A percentile compares a stretch with the other conserved stretches of the same genome.
Conservation (phyloP, 208 protist species). For the Trypanosomatidae sp. region DNA sequence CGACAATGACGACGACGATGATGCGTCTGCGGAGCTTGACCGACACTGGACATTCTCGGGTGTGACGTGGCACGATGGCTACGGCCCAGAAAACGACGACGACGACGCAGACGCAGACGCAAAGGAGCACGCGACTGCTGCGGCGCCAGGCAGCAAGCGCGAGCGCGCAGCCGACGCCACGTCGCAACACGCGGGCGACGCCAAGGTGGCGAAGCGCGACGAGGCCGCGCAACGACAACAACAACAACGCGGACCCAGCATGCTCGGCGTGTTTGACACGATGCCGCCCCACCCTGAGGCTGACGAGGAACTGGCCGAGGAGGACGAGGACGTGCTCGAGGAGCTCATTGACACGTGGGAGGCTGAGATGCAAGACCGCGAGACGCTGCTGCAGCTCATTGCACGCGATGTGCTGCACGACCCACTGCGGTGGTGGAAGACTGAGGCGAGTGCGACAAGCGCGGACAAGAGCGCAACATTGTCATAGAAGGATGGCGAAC, state of each 20-base stretch:
- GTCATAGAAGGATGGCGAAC: too few relatives aligned
- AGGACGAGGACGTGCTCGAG: constrained; percentile 23
- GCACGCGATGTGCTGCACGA: background rate
- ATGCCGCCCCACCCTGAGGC: constrained; percentile 59
- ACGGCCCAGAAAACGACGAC: constrained; percentile 28
- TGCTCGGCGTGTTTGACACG: constrained; percentile 61
- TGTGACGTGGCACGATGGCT: constrained; percentile 55
- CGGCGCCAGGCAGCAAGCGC: constrained; percentile 12
- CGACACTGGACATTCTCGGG: constrained; percentile 47
- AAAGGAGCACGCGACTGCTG: background rate
- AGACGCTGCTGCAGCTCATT: constrained; percentile 22
- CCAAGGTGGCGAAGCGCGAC: too few relatives aligned
- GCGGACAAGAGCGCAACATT: background rate
- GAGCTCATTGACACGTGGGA: constrained; percentile 56
- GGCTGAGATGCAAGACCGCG: constrained; percentile 58
- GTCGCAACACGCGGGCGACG: constrained; percentile 2
- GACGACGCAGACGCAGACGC: constrained; percentile 6
- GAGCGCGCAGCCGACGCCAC: background rate
- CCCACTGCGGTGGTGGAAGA: background rate
- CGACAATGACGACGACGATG: constrained; percentile 1
- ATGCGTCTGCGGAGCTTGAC: constrained; percentile 5
- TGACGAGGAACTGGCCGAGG: constrained; percentile 34
- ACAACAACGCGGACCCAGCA: constrained; percentile 30
- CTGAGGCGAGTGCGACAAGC: background rate
- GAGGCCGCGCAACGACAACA: too few relatives aligned